These are phyloP conservation scores for Alternaria rosae DNA, from an alignment of 2,329 filamentous ascomycete species.

Conservation along the genomic window DNA sequence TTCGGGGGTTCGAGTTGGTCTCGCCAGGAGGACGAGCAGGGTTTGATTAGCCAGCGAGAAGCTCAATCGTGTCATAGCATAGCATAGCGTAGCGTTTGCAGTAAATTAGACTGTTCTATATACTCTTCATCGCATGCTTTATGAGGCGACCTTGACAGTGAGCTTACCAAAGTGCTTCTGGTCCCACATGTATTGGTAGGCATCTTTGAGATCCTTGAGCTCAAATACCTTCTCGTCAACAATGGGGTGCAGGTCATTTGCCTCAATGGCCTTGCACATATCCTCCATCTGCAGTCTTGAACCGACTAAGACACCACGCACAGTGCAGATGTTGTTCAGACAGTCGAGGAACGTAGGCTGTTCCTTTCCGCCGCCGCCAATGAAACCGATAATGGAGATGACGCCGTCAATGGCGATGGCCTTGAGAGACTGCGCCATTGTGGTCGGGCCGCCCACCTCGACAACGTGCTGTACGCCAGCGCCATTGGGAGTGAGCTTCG, in stretches of 20 bases:
- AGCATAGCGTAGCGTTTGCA: background rate
- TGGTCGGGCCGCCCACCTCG: slow-evolving; percentile 72
- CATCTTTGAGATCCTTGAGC: slow-evolving; percentile 60
- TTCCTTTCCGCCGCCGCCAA: slow-evolving; percentile 59
- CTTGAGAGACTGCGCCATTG: slow-evolving; percentile 61
- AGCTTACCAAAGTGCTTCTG: slow-evolving; percentile 56
- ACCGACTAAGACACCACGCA: slow-evolving; percentile 66
- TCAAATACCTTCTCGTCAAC: slow-evolving; percentile 65
- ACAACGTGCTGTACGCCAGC: slow-evolving; percentile 68
- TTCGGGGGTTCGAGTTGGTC: background rate
- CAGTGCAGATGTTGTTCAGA: slow-evolving; percentile 58
- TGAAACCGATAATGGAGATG: slow-evolving; percentile 63
- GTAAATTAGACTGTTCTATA: background rate
- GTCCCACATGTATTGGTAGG: slow-evolving; percentile 58
- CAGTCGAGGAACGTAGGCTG: slow-evolving; percentile 62
- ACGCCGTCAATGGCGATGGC: slow-evolving; percentile 63
- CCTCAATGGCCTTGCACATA: slow-evolving; percentile 66
- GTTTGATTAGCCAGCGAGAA: background rate
- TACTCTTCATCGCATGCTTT: background rate
- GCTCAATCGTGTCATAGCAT: background rate
- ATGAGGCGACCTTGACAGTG: slow-evolving; percentile 40
- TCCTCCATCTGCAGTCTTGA: slow-evolving; percentile 64
- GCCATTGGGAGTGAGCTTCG: slow-evolving; percentile 59
- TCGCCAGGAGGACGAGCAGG: background rate
- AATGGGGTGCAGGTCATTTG: slow-evolving; percentile 65